Conservation (phyloP, 2,329 filamentous ascomycete genomes). For the Fusarium incarnatum region DNA sequence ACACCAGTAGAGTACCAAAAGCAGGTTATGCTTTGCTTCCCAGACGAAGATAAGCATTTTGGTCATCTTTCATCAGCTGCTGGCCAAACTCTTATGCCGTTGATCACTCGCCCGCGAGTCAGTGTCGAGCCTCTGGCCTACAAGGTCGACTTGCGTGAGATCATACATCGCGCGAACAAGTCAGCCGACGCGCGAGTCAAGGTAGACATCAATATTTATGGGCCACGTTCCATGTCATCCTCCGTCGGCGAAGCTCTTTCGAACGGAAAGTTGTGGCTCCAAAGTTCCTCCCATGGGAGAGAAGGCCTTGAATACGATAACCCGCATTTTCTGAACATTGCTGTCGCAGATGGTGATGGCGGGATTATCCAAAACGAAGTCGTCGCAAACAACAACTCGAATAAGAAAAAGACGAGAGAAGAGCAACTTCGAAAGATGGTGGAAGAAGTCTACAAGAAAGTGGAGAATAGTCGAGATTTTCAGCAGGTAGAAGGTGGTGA, state of each 20-base stretch:
- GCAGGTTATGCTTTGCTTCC: conserved; percentile 13
- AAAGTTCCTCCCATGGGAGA: not conserved
- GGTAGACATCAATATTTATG: conserved; percentile 10
- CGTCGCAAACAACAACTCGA: rapidly evolving
- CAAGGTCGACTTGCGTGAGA: not conserved
- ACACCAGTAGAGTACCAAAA: not conserved
- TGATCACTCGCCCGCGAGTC: not conserved
- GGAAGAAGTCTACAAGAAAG: conserved; percentile 4
- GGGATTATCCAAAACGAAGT: not conserved
- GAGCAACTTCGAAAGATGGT: conserved; percentile 22
- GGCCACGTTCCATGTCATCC: rapidly evolving
- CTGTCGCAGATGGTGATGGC: rapidly evolving
- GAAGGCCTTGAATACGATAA: not conserved
- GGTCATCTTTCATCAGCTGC: not conserved
- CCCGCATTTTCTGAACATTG: conserved; percentile 4
- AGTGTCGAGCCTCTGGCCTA: not conserved
- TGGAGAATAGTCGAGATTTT: conserved; percentile 6
- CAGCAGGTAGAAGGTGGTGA: conserved; percentile 15
- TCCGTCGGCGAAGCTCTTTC: not conserved
- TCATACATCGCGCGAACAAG: conserved; percentile 3
- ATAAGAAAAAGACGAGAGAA: not conserved
- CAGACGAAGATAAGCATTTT: not conserved
- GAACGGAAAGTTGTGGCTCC: conserved; percentile 6
- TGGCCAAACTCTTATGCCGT: not conserved
- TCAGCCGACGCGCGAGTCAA: conserved; percentile 9